A percentile compares a stretch with the other conserved stretches of the same genome.
These are phyloP conservation scores for Vigna reflexopilosa DNA, from an alignment of 306 rosid species.

Conservation along the genomic window DNA sequence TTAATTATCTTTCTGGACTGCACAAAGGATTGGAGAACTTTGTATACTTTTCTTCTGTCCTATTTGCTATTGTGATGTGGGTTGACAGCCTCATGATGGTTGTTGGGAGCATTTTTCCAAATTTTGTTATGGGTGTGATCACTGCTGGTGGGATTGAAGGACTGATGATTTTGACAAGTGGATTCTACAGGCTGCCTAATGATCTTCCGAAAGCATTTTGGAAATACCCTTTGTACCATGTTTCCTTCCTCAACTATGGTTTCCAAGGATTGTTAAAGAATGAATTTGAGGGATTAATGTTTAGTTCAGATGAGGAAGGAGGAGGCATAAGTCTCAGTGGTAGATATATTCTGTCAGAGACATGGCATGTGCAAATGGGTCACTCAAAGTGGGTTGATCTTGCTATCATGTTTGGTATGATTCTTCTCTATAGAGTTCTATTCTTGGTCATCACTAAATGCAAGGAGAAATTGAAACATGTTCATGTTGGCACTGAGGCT, in stretches of 20 bases:
- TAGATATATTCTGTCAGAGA: not conserved
- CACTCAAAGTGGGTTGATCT: slow-evolving; percentile 76
- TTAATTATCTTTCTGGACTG: slow-evolving; percentile 61
- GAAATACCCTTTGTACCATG: slow-evolving; percentile 63
- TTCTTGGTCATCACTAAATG: slow-evolving; percentile 54
- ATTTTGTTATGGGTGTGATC: slow-evolving; percentile 65
- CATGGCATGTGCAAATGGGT: slow-evolving; percentile 68
- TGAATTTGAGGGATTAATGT: slow-evolving; percentile 13
- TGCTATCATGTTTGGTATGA: slow-evolving; percentile 65
- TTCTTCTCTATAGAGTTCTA: slow-evolving; percentile 56
- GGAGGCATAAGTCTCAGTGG: too few relatives aligned
- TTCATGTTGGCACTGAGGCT: not conserved
- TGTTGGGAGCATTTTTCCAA: slow-evolving; percentile 62
- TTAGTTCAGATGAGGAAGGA: slow-evolving; percentile 22
- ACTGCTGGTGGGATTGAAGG: slow-evolving; percentile 66
- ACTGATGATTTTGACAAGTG: slow-evolving; percentile 60
- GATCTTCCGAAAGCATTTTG: slow-evolving; percentile 67
- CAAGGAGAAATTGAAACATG: slow-evolving; percentile 53
- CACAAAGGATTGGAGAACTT: slow-evolving; percentile 54
- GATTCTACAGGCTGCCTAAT: slow-evolving; percentile 57
- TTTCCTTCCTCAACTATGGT: slow-evolving; percentile 65
- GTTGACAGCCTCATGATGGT: slow-evolving; percentile 81
- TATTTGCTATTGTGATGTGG: slow-evolving; percentile 52
- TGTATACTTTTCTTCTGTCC: slow-evolving; percentile 49
- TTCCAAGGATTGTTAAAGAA: slow-evolving; percentile 67